A percentile compares a stretch with the other conserved stretches of the same genome.
Conservation (phyloP, 306 rosid species). For the Castanea sativa region DNA sequence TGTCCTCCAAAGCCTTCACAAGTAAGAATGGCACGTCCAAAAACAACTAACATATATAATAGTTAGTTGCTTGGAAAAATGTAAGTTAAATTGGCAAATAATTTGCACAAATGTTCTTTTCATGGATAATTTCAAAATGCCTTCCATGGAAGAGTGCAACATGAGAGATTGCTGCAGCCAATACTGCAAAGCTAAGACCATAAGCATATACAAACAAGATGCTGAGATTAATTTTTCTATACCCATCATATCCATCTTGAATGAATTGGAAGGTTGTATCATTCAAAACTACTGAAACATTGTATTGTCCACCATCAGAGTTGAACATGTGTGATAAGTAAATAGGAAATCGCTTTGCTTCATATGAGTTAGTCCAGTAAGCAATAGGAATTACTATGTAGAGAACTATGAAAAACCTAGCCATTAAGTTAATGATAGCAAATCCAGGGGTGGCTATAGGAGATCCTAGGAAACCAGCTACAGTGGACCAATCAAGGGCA, state of each 20-base stretch:
- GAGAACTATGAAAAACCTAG: constrained; percentile 44
- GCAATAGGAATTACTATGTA: constrained; percentile 55
- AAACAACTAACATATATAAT: not conserved
- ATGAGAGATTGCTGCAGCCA: constrained; percentile 68
- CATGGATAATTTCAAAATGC: constrained; percentile 25
- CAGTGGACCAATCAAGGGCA: constrained; percentile 76
- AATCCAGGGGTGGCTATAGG: constrained; percentile 76
- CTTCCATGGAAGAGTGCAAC: constrained; percentile 84
- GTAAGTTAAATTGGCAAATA: not conserved
- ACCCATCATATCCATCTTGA: constrained; percentile 37
- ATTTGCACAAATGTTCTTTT: not conserved
- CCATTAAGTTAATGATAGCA: constrained; percentile 51
- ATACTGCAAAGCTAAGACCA: constrained; percentile 71
- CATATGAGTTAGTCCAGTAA: constrained; percentile 65
- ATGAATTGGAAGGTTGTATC: constrained; percentile 43
- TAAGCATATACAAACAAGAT: constrained; percentile 55
- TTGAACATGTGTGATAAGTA: constrained; percentile 62
- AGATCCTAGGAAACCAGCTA: constrained; percentile 64
- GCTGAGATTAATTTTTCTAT: constrained; percentile 73
- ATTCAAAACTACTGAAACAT: constrained; percentile 53
- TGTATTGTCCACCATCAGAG: constrained; percentile 42
- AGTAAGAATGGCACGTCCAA: constrained; percentile 33
- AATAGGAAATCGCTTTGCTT: constrained; percentile 75
- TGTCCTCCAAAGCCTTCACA: constrained; percentile 74
- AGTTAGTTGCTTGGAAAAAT: not conserved